These are phyloP conservation scores for Geranium rotundifolium DNA, from an alignment of 345 rosid genomes.

Conservation along the genomic window DNA sequence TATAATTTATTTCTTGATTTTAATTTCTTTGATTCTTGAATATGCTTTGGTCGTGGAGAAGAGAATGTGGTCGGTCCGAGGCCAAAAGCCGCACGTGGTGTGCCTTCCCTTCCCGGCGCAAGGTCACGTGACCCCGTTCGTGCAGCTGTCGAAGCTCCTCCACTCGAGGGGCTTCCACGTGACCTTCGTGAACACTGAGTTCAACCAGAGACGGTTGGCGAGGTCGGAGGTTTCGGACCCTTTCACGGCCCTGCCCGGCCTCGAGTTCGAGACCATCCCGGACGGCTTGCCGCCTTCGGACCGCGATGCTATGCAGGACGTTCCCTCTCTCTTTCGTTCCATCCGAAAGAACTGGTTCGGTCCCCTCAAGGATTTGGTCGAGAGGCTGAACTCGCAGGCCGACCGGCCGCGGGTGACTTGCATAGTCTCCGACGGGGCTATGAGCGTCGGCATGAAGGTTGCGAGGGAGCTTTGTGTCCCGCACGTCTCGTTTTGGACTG, in stretches of 20 bases:
- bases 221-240: constrained; percentile 11
- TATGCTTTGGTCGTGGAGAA: no score
- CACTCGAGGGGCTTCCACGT: constrained; percentile 25
- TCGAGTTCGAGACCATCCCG: constrained; percentile 21
- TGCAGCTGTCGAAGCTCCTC: neutral
- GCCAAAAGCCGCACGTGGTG: neutral
- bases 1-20: no score
- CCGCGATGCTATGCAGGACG: constrained; percentile 8
- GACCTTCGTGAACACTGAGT: constrained; percentile 29
- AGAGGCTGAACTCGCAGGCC: constrained; percentile 9
- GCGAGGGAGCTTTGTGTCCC: constrained; percentile 21
- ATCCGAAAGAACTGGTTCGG: constrained; percentile 8
- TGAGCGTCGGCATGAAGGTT: constrained; percentile 15
- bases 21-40: no score
- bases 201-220: constrained; percentile 15
- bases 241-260: constrained; percentile 2
- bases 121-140: neutral
- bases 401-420: constrained; percentile 18
- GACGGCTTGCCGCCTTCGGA: constrained; percentile 23
- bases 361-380: constrained; percentile 19
- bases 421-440: constrained; percentile 19
- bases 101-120: neutral
- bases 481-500: constrained; percentile 21
- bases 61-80: neutral
- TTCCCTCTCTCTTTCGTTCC: constrained; percentile 7